Percentiles rank a stretch among this genome's conserved stretches.
These are phyloP conservation scores for Chrysoporthe cubensis DNA, from an alignment of 2,329 filamentous ascomycete genomes.

Conservation along the genomic window DNA sequence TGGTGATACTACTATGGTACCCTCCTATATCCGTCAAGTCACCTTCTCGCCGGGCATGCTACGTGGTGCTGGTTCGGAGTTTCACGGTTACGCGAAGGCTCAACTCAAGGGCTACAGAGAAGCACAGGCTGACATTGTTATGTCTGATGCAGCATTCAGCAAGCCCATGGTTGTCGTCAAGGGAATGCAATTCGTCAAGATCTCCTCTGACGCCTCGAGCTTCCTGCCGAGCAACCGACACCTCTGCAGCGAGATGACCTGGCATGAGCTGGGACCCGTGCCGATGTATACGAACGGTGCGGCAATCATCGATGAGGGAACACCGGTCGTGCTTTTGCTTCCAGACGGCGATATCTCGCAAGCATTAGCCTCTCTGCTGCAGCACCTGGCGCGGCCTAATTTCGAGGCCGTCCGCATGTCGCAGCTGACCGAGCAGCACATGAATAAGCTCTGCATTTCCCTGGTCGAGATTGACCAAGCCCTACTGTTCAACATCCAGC, in stretches of 20 bases:
- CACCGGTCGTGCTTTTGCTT: conserved; percentile 38
- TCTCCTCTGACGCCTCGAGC: conserved; percentile 37
- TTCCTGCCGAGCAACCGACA: conserved; percentile 55
- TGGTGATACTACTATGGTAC: conserved; percentile 52
- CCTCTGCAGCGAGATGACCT: conserved; percentile 53
- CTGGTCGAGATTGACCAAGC: conserved; percentile 48
- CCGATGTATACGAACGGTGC: conserved; percentile 37
- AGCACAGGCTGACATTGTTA: conserved; percentile 48
- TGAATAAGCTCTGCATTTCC: conserved; percentile 46
- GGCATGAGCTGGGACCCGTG: conserved; percentile 41
- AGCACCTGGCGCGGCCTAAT: conserved; percentile 31
- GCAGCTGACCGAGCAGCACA: conserved; percentile 39
- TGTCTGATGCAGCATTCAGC: conserved; percentile 42
- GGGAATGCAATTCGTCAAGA: conserved; percentile 48
- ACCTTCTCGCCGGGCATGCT: conserved; percentile 49
- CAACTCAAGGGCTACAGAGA: conserved; percentile 41
- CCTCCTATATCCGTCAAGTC: conserved; percentile 49
- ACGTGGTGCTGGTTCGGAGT: conserved; percentile 38
- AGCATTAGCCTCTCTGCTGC: not conserved
- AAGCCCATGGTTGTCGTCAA: conserved; percentile 47
- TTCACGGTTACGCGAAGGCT: conserved; percentile 48
- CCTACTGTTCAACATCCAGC: conserved; percentile 45
- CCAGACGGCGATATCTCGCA: conserved; percentile 18
- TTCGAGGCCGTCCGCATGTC: conserved; percentile 40
- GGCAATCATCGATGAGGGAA: conserved; percentile 30